Evolutionary conservation across 2,329 filamentous ascomycete genomes (phyloP).

Genomic region (Intubia oerlemansii): DNA sequence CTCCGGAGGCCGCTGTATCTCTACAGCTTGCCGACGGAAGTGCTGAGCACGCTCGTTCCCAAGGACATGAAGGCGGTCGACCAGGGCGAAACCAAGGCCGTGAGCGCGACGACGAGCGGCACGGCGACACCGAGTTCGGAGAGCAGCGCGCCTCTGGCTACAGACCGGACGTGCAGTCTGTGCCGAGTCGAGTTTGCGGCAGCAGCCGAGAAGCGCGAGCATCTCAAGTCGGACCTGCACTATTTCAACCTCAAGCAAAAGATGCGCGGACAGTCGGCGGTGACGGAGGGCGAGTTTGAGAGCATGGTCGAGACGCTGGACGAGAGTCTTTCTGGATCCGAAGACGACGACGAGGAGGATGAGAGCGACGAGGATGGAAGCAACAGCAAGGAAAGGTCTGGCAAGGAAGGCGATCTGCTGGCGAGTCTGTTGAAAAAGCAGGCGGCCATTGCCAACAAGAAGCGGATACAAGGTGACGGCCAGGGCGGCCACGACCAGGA

Average conservation of each 20-base stretch:
- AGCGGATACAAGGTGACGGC: conserved; percentile 1
- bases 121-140: no score
- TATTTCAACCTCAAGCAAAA: conserved; percentile 90
- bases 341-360: conserved; percentile 24
- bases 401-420: conserved; percentile 42
- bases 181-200: no score
- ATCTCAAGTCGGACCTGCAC: conserved; percentile 80
- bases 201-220: no score
- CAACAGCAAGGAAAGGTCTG: conserved; percentile 2
- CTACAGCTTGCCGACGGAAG: conserved; percentile 60
- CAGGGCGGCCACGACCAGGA: conserved; percentile 14
- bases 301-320: conserved; percentile 68
- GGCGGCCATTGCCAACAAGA: conserved; percentile 44
- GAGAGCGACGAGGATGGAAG: neutral
- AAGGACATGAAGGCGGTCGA: conserved; percentile 21
- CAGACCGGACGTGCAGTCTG: no score
- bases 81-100: conserved; percentile 4
- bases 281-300: conserved; percentile 70
- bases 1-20: conserved; percentile 35
- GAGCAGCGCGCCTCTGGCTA: no score
- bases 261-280: conserved; percentile 47
- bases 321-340: conserved; percentile 80
- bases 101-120: no score
- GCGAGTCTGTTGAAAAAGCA: conserved; percentile 65
- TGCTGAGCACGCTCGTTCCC: conserved; percentile 44